These are phyloP conservation scores for Spergularia bocconei DNA, from an alignment of 148 eudicot species.

Conservation along the genomic window DNA sequence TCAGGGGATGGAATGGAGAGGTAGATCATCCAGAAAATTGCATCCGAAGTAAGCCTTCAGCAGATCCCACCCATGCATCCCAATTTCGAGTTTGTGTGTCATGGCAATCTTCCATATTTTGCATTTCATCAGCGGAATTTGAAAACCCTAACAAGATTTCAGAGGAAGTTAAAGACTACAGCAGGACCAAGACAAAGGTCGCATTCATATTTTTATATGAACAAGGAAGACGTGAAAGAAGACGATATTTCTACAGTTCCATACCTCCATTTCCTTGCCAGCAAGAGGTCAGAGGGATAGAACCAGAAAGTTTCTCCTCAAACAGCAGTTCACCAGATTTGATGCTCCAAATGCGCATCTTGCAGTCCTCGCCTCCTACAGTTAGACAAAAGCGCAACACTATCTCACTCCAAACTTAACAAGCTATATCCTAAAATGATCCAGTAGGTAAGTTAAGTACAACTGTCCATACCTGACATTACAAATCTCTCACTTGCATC, in stretches of 20 bases:
- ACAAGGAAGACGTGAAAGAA: background rate
- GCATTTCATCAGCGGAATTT: constrained; percentile 2
- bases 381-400: background rate
- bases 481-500: constrained; percentile 67
- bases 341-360: constrained; percentile 70
- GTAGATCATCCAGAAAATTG: constrained; percentile 34
- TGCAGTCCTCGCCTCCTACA: constrained; percentile 87
- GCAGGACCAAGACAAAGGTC: background rate
- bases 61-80: constrained; percentile 83
- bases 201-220: background rate
- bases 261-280: constrained; percentile 57
- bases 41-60: constrained; percentile 62
- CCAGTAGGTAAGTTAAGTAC: background rate
- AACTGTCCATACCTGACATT: constrained; percentile 53
- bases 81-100: constrained; percentile 22
- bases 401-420: background rate
- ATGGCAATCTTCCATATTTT: constrained; percentile 6
- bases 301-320: constrained; percentile 52
- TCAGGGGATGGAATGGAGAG: background rate
- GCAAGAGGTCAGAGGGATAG: constrained; percentile 56
- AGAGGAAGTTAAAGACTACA: background rate
- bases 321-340: constrained; percentile 75
- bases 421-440: background rate
- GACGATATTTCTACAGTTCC: background rate
- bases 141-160: constrained; percentile 23